phyloP scores from a whole-genome alignment of 129 eudicot species.

The Flaveria sonorensis region DNA sequence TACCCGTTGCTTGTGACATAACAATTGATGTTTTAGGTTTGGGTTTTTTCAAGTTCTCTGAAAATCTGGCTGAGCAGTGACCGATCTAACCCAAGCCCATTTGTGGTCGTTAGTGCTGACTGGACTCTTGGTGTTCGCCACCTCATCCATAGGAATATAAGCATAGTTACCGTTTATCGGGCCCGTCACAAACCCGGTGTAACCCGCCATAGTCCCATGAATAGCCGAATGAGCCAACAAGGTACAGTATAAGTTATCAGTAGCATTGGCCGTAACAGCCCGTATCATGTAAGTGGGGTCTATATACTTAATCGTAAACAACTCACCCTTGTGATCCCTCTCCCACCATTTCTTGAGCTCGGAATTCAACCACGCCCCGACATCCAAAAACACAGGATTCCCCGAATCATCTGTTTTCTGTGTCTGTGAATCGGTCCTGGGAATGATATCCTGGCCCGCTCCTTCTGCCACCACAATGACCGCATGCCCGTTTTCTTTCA shows the following conservation, averaged over 20 bases:
- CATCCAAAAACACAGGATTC: conserved; percentile 69
- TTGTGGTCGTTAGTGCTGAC: conserved; percentile 65
- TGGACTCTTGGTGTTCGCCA: conserved; percentile 54
- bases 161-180: conserved; percentile 79
- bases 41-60: conserved; percentile 18
- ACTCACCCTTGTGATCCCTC: conserved; percentile 57
- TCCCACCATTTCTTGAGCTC: conserved; percentile 83
- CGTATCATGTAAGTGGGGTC: conserved; percentile 89
- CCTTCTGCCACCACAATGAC: conserved; percentile 91
- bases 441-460: conserved; percentile 73
- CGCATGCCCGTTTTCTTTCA: conserved; percentile 66
- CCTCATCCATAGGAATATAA: conserved; percentile 74
- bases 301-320: conserved; percentile 66
- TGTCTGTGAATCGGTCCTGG: conserved; percentile 42
- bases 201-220: conserved; percentile 87
- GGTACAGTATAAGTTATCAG: conserved; percentile 77
- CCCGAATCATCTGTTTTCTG: conserved; percentile 72
- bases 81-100: conserved; percentile 85
- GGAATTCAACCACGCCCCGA: conserved; percentile 69
- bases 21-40: conserved; percentile 8
- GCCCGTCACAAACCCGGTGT: conserved; percentile 75
- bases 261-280: conserved; percentile 77
- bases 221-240: conserved; percentile 76
- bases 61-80: conserved; percentile 79
- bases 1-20: conserved; percentile 21